These are phyloP conservation scores for Amanita molliuscula DNA, from an alignment of 768 basidiomycete genomes.

Conservation along the genomic window DNA sequence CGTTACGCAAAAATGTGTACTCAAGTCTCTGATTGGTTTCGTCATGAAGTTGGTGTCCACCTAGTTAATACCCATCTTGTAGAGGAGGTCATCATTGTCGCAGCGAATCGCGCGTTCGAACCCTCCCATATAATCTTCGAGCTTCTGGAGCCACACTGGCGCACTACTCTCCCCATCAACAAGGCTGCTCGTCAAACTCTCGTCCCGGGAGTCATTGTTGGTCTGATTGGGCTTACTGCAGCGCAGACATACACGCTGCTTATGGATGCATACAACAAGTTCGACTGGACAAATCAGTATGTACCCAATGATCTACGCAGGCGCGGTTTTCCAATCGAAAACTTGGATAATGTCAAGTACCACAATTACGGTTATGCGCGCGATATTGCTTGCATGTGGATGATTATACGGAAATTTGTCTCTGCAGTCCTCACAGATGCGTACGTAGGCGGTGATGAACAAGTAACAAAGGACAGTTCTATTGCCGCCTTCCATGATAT, in stretches of 20 bases:
- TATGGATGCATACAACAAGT: conserved; percentile 12
- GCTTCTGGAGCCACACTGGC: conserved; percentile 21
- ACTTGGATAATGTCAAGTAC: conserved; percentile 16
- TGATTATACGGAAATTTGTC: conserved; percentile 17
- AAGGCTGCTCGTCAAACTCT: conserved; percentile 14
- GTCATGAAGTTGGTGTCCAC: conserved; percentile 19
- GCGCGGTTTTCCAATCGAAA: conserved; percentile 20
- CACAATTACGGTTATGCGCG: conserved; percentile 21
- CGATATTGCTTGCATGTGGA: conserved; percentile 16
- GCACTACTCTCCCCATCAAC: conserved; percentile 19
- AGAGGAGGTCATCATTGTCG: conserved; percentile 21
- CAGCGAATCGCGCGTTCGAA: conserved; percentile 17
- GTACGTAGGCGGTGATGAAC: conserved; percentile 11
- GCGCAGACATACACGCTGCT: not conserved
- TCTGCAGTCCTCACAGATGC: conserved; percentile 9
- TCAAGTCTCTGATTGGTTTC: conserved; percentile 19
- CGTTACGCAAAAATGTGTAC: conserved; percentile 21
- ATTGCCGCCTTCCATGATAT: conserved; percentile 10
- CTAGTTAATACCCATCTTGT: conserved; percentile 20
- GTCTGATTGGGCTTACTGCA: not conserved
- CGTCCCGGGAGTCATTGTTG: not conserved
- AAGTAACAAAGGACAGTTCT: conserved; percentile 14
- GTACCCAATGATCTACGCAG: conserved; percentile 17
- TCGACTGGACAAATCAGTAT: conserved; percentile 17
- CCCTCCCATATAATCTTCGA: conserved; percentile 16